Base-by-base conservation (phyloP, 1,139 yeast genomes). In the Yamadazyma atlantica region DNA sequence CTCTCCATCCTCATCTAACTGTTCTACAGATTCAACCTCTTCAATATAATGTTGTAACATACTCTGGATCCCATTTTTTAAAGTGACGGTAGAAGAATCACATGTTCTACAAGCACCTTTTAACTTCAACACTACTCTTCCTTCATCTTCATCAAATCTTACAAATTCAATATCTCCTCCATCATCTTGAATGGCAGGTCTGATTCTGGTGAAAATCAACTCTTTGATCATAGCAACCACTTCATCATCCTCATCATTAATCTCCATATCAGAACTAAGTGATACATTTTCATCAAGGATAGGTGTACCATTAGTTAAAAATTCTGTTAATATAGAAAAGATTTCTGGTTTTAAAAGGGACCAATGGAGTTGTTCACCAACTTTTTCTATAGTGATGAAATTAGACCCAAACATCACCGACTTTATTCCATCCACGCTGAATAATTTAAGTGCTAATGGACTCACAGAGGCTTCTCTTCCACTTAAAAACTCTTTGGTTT, bases 221-320 rank as follows among this genome's bases (percentile, higher is more conserved):
- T 92, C 99, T 54, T 90, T 89, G 53, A 92, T 89, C 87, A 92
- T 85, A 11, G 85, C 78, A 36, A 92, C 89, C 2, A 90, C 79
- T 58, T 85, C 94, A 40, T 80, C 81, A 44, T 85, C 92, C 10
- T 81, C 85, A 13, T 80, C 85, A 34, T 65, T 53, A 36, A 66
- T 56, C 29, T 59, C 66, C 63, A 71, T 61, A 40, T 69, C 77
- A 16, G 57, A 50, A 2, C 62, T 44, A 10, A 70, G 45, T 13
- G 44, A 48, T 8, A 49, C 38, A 7, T 51, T 62, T 19, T 66
- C 69, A 19, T 64, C 66, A 9, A 82, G 57, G 2, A 83, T 70
- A 1, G 82, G 78, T 11, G 78, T 76, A 0, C 97, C 97, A 36
- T 86, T 78, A 4, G 88, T 82, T 46, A 92, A 66, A 51, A 80